Evolutionary conservation across 73 alveolate genomes (phyloP).

Genomic region (Tetrahymena elliotti): DNA sequence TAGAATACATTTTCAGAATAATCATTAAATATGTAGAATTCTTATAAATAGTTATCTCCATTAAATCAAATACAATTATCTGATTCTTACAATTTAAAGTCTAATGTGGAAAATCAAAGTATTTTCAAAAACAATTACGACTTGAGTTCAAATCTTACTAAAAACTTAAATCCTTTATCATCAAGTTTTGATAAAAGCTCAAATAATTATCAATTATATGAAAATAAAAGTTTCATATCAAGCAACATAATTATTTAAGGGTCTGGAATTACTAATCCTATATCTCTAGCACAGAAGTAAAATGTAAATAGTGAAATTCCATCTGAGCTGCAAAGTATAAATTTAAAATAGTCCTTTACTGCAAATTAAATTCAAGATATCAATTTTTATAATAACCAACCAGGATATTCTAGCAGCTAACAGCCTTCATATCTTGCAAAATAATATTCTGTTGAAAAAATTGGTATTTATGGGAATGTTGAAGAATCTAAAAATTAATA

Average conservation of each 20-base stretch:
- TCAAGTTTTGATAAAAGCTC: background rate
- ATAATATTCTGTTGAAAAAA: background rate
- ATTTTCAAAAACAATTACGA: background rate
- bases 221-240: background rate
- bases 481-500: background rate
- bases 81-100: background rate
- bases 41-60: background rate
- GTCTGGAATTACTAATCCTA: background rate
- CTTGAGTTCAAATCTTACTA: background rate
- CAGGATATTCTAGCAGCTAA: background rate
- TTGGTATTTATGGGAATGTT: background rate
- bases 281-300: background rate
- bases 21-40: background rate
- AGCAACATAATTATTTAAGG: background rate
- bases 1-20: background rate
- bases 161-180: background rate
- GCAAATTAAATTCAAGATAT: background rate
- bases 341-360: background rate
- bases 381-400: background rate
- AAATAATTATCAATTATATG: background rate
- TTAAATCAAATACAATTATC: background rate
- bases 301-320: background rate
- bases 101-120: background rate
- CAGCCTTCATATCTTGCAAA: background rate
- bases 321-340: background rate